Conservation (phyloP, 345 rosid genomes). For the Turnera subulata region DNA sequence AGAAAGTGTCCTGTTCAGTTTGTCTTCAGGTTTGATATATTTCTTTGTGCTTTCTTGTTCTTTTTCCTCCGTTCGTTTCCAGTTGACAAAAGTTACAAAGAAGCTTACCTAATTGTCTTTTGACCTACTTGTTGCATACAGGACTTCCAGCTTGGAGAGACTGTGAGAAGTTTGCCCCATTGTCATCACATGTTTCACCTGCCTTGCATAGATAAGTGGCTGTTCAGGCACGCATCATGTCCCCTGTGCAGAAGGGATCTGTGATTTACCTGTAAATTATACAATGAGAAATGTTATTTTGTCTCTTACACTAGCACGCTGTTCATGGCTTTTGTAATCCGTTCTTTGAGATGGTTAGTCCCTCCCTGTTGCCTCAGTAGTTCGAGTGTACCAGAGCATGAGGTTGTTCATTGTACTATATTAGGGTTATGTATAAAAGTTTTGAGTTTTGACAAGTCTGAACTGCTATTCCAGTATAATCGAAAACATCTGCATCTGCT, state of each 20-base stretch:
- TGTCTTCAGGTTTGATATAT: constrained; percentile 41
- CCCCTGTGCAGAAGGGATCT: constrained; percentile 94
- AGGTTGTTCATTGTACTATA: constrained; percentile 18
- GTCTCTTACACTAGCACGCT: constrained; percentile 14
- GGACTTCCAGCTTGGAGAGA: constrained; percentile 95
- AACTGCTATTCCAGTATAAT: background rate
- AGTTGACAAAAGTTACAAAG: background rate
- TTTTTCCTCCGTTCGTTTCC: background rate
- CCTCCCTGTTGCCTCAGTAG: constrained; percentile 9
- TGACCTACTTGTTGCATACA: constrained; percentile 25
- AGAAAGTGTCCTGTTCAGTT: constrained; percentile 81
- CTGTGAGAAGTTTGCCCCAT: constrained; percentile 86
- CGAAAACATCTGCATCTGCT: no score
- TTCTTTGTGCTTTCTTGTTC: no score
- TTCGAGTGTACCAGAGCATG: background rate
- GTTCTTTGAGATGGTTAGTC: constrained; percentile 10
- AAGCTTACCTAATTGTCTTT: constrained; percentile 7
- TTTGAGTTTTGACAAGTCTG: constrained; percentile 13
- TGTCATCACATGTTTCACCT: constrained; percentile 98
- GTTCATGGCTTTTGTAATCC: constrained; percentile 12
- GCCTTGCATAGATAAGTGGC: constrained; percentile 98
- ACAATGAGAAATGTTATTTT: constrained; percentile 14
- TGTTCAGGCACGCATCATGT: constrained; percentile 80
- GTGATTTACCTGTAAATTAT: constrained; percentile 31
- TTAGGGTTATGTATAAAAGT: constrained; percentile 37